phyloP scores from a whole-genome alignment of 192 early-diverging fungal genomes.

The Coemansia sp. region DNA sequence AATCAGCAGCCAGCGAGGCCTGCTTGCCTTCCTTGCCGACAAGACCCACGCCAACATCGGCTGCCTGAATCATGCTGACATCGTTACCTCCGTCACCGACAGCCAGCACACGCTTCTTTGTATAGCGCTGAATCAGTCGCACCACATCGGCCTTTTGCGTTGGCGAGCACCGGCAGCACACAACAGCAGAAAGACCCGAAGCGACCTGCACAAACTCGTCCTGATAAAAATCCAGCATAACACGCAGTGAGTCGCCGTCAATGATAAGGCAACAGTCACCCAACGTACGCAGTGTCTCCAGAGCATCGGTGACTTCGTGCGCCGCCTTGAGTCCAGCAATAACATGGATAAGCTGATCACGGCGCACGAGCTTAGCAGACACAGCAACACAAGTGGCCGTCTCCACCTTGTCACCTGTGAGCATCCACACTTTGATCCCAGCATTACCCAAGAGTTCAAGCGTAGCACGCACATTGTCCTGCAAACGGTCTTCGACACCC shows the following conservation, averaged over 20 bases:
- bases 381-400: constrained; percentile 95
- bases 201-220: constrained; percentile 81
- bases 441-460: constrained; percentile 87
- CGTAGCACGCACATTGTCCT: constrained; percentile 87
- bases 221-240: constrained; percentile 68
- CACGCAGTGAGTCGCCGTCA: constrained; percentile 86
- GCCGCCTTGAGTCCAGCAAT: constrained; percentile 63
- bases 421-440: constrained; percentile 94
- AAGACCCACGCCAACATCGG: constrained; percentile 95
- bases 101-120: constrained; percentile 73
- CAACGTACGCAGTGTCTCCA: constrained; percentile 68
- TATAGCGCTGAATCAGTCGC: constrained; percentile 67
- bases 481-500: constrained; percentile 94
- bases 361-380: constrained; percentile 82
- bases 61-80: constrained; percentile 95
- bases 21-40: constrained; percentile 96
- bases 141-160: constrained; percentile 97
- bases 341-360: constrained; percentile 82
- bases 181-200: constrained; percentile 74
- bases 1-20: constrained; percentile 91
- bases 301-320: constrained; percentile 54
- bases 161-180: constrained; percentile 93
- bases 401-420: constrained; percentile 97
- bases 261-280: constrained; percentile 81
- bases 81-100: constrained; percentile 98